phyloP scores from a whole-genome alignment of 768 basidiomycete genomes.

The Panellus pusillus region DNA sequence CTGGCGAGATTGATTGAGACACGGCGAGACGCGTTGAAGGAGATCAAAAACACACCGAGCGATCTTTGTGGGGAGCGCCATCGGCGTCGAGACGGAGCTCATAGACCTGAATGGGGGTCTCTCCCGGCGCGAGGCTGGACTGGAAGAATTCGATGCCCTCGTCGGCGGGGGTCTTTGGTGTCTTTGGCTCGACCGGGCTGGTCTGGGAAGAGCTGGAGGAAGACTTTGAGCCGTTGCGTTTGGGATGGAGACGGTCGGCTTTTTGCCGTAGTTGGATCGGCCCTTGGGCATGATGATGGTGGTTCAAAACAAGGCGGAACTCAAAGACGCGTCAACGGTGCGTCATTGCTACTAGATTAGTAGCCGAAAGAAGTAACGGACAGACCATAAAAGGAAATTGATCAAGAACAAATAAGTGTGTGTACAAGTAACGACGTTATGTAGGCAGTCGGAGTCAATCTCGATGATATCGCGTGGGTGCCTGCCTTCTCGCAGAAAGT shows the following conservation, averaged over 20 bases:
- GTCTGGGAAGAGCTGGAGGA: conserved; percentile 21
- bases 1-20: conserved; percentile 41
- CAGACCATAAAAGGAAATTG: too few species aligned
- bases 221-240: conserved; percentile 25
- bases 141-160: conserved; percentile 90
- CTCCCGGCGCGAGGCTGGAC: conserved; percentile 48
- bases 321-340: neutral
- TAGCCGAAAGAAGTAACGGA: too few species aligned
- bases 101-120: conserved; percentile 76
- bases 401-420: too few species aligned
- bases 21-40: conserved; percentile 3
- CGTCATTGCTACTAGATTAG: too few species aligned
- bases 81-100: conserved; percentile 85
- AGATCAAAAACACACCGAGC: conserved; percentile 58
- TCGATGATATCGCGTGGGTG: neutral
- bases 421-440: too few species aligned
- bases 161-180: conserved; percentile 89
- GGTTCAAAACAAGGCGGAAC: conserved; percentile 4
- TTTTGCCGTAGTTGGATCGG: conserved; percentile 12
- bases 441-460: too few species aligned
- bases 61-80: conserved; percentile 85
- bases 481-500: too few species aligned
- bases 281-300: conserved; percentile 23
- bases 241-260: conserved; percentile 23
- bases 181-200: conserved; percentile 38